Conservation (phyloP, 2,329 filamentous ascomycete genomes). For the Colletotrichum ledebouriae region DNA sequence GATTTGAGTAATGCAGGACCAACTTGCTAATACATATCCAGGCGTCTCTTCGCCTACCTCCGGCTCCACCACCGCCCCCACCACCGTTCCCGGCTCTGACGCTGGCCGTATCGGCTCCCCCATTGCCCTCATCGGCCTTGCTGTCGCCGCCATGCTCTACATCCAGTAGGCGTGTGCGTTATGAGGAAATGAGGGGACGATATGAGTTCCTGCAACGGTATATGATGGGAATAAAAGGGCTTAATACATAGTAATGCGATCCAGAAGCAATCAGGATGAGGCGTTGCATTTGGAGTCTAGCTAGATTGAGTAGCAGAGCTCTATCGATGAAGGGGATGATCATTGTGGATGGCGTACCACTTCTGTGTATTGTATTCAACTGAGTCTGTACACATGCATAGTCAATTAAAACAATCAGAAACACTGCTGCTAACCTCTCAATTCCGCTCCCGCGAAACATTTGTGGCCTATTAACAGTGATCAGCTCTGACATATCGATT, state of each 20-base stretch:
- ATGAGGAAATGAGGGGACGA: conserved; percentile 4
- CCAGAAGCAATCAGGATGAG: conserved; percentile 36
- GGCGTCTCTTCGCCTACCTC: conserved; percentile 45
- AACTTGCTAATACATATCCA: conserved; percentile 23
- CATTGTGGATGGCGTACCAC: conserved; percentile 15
- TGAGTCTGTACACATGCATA: conserved; percentile 28
- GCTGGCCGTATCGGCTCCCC: conserved; percentile 52
- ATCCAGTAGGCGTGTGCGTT: conserved; percentile 53
- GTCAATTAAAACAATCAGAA: conserved; percentile 26
- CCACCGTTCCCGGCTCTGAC: conserved; percentile 46
- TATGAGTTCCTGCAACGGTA: conserved; percentile 22
- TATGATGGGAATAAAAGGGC: conserved; percentile 39
- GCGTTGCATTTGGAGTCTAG: conserved; percentile 35
- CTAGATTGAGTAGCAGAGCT: conserved; percentile 30
- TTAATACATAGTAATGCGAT: conserved; percentile 42
- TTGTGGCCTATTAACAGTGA: not conserved
- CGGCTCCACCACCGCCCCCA: conserved; percentile 53
- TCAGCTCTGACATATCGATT: not conserved
- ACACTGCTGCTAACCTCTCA: conserved; percentile 5
- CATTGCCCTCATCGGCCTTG: conserved; percentile 56
- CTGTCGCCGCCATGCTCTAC: conserved; percentile 57
- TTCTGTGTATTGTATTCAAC: conserved; percentile 17
- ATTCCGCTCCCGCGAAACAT: not conserved
- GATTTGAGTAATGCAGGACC: too few relatives aligned
- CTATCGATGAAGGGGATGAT: conserved; percentile 13